Evolutionary conservation across 768 basidiomycete species (phyloP), one percentile per base, ranked within the genome.

Genomic region (Tephrocybe rancida): DNA sequence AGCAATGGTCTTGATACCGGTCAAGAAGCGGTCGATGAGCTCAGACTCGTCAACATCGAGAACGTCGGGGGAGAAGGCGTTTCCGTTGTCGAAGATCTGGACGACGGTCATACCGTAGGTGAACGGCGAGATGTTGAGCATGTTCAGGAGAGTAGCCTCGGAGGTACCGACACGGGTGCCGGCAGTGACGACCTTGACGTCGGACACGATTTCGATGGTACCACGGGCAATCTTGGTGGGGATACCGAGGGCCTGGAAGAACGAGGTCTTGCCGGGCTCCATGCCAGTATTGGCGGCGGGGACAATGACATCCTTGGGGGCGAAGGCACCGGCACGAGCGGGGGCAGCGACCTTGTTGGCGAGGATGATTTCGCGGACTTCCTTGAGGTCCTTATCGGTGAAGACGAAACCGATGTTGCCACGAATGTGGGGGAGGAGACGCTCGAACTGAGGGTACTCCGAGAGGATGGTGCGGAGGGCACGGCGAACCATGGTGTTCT

Each of bases 401-500:
- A 98, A 99, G 71, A 99, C 96, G 79, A 99, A 99, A 44, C 97
- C 97, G 65, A 99, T 91, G 85, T 99, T 99, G 64, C 96, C 97
- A 73, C 80, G 92, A 77, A 99, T 81, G 81, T 91, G 85, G 60
- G 95, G 96, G 55, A 99, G 88, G 74, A 99, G 90, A 67, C 86
- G 90, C 80, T 99, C 97, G 79, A 88, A 95, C 70, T 95, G 88
- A 49, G 96, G 97, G 80, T 77, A 81, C 65, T 98, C 97, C 61
- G 82, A 56, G 68, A 98, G 86, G 75, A 98, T 86, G 66, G 87
- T 81, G 60, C 97, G 94, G 58, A 99, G 84, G 56, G 95, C 97
- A 66, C 97, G 93, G 79, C 97, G 92, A 66, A 99, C 95, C 96
- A 98, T 98, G 70, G 97, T 99, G 87, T 99, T 99, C 81, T 99